Evolutionary conservation across 2,329 filamentous ascomycete genomes (phyloP).

Genomic region (Trichoderma lentiforme): DNA sequence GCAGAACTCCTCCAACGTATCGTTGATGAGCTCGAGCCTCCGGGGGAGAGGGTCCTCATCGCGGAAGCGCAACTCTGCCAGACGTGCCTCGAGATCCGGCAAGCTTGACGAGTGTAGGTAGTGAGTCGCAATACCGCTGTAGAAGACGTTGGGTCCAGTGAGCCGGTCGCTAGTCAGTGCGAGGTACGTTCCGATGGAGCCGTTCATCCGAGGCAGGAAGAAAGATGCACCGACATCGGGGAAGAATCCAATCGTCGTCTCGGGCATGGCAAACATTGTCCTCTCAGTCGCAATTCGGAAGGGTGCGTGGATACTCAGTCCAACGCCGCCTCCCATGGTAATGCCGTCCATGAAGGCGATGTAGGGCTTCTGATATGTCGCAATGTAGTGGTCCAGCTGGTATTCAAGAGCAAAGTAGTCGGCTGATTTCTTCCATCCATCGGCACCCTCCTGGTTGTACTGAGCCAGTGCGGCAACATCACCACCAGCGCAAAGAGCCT

Average conservation of each 20-base stretch:
- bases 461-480: conserved; percentile 78
- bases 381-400: conserved; percentile 90
- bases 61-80: conserved; percentile 84
- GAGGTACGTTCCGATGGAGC: conserved; percentile 83
- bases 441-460: conserved; percentile 63
- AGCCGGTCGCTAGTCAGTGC: conserved; percentile 85
- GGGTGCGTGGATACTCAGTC: conserved; percentile 88
- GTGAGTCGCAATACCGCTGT: conserved; percentile 89
- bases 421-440: conserved; percentile 70
- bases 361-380: conserved; percentile 89
- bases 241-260: conserved; percentile 98
- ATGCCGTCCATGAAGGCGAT: conserved; percentile 96
- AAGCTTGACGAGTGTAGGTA: conserved; percentile 91
- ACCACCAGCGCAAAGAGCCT: conserved; percentile 88
- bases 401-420: conserved; percentile 96
- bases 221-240: conserved; percentile 96
- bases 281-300: conserved; percentile 95
- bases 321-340: conserved; percentile 97
- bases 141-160: conserved; percentile 80
- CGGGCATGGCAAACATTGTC: conserved; percentile 96
- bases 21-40: conserved; percentile 71
- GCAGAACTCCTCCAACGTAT: conserved; percentile 86
- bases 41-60: conserved; percentile 65
- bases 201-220: conserved; percentile 88
- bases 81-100: conserved; percentile 73